Evolutionary conservation across 768 basidiomycete species (phyloP).

Genomic region (Coprinellus micaceus): DNA sequence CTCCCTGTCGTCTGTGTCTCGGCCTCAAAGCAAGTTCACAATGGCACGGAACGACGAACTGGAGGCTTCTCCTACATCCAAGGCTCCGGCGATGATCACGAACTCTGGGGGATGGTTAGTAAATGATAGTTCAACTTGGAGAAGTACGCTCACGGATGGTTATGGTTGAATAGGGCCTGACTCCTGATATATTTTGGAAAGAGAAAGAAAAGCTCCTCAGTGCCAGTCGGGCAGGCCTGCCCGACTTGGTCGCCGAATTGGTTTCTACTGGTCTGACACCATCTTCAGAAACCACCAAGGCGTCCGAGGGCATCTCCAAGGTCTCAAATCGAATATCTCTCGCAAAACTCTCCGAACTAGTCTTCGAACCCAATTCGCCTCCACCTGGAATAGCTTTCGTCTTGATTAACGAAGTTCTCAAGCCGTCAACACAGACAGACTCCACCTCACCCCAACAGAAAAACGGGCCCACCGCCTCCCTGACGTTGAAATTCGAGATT

Average conservation of each 20-base stretch:
- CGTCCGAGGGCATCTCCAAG: not conserved
- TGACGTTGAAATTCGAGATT: slow-evolving; percentile 7
- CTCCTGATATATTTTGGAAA: slow-evolving; percentile 68
- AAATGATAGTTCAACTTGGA: not conserved
- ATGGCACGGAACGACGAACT: slow-evolving; percentile 56
- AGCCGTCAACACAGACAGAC: not conserved
- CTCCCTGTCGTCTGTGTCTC: slow-evolving; percentile 78
- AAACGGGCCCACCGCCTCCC: not conserved
- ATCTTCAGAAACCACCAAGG: not conserved
- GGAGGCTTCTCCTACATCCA: slow-evolving; percentile 86
- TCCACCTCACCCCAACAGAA: not conserved
- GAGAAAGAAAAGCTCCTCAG: slow-evolving; percentile 47
- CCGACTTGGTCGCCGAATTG: slow-evolving; percentile 35
- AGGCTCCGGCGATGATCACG: slow-evolving; percentile 94
- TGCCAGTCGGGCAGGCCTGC: slow-evolving; percentile 46
- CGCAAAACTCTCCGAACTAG: not conserved
- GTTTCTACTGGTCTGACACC: slow-evolving; percentile 14
- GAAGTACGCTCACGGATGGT: too few relatives aligned
- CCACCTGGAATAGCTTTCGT: slow-evolving; percentile 23
- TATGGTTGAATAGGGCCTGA: slow-evolving; percentile 64
- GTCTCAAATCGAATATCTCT: not conserved
- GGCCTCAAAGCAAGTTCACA: slow-evolving; percentile 68
- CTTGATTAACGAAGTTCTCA: slow-evolving; percentile 18
- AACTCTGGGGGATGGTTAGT: slow-evolving; percentile 76
- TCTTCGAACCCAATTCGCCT: not conserved